Conservation (phyloP, 2,329 filamentous ascomycete species). For the Colletotrichum agaves region DNA sequence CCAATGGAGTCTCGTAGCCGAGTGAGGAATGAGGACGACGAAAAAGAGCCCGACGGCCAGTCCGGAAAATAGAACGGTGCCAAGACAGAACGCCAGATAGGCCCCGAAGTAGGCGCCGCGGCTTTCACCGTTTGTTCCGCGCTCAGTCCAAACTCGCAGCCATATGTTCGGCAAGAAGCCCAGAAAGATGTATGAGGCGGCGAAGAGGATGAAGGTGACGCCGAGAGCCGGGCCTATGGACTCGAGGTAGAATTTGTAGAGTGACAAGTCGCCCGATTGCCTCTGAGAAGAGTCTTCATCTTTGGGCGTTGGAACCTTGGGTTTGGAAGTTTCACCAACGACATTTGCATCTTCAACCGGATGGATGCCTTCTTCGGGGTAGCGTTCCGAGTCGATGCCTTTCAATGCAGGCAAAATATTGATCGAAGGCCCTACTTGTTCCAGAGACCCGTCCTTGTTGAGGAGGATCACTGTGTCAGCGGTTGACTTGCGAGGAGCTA, state of each 20-base stretch:
- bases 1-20: constrained; percentile 9
- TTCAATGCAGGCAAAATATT: not conserved
- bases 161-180: constrained; percentile 28
- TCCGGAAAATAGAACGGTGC: not conserved
- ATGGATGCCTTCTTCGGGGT: not conserved
- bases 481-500: not conserved
- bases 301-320: not conserved
- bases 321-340: not conserved
- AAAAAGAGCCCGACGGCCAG: constrained; percentile 19
- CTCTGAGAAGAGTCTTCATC: not conserved
- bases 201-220: constrained; percentile 32
- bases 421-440: constrained; percentile 2
- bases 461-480: constrained; percentile 9
- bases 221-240: constrained; percentile 9
- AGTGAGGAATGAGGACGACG: constrained; percentile 21
- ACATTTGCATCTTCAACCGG: not conserved
- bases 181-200: constrained; percentile 10
- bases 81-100: constrained; percentile 9
- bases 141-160: constrained; percentile 31
- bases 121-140: constrained; percentile 1
- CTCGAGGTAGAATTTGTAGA: constrained; percentile 17
- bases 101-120: constrained; percentile 18
- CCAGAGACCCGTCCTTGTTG: not conserved
- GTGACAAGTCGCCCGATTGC: constrained; percentile 23
- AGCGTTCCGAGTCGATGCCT: not conserved